Percentiles rank a stretch among this genome's conserved stretches.
Evolutionary conservation across 352 stramenopile species (phyloP).

Genomic region (Globisporangium irregulare): DNA sequence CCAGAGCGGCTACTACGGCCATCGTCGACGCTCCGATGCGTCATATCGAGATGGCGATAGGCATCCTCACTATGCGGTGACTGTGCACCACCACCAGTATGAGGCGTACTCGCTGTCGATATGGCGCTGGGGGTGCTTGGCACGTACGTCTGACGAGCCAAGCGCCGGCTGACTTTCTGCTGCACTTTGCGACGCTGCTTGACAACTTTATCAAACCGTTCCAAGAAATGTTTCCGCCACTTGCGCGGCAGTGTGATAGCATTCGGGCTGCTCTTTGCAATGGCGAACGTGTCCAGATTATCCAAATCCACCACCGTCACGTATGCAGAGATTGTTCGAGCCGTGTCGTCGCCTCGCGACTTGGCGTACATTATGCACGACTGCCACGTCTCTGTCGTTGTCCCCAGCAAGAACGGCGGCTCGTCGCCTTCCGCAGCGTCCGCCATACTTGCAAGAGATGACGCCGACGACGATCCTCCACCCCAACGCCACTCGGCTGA

Average conservation of each 20-base stretch:
- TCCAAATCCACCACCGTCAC: slow-evolving; percentile 76
- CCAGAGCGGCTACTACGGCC: slow-evolving; percentile 34
- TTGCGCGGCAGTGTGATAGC: slow-evolving; percentile 67
- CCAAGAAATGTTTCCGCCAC: slow-evolving; percentile 71
- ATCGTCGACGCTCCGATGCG: slow-evolving; percentile 43
- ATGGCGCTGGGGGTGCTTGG: slow-evolving; percentile 32
- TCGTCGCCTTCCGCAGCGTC: slow-evolving; percentile 26
- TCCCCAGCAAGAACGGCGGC: slow-evolving; percentile 63
- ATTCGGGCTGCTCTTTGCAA: slow-evolving; percentile 55
- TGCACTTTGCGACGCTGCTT: slow-evolving; percentile 63
- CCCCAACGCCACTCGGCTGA: slow-evolving; percentile 69
- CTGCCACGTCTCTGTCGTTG: slow-evolving; percentile 68
- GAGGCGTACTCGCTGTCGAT: slow-evolving; percentile 25
- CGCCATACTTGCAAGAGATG: slow-evolving; percentile 4
- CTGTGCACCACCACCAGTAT: slow-evolving; percentile 18
- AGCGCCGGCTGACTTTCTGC: slow-evolving; percentile 38
- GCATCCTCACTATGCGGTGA: slow-evolving; percentile 26
- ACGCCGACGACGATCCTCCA: slow-evolving; percentile 21
- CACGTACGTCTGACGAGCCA: slow-evolving; percentile 18
- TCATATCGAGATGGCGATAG: slow-evolving; percentile 27
- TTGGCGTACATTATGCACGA: slow-evolving; percentile 48
- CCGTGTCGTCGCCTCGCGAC: slow-evolving; percentile 42
- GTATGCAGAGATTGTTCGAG: slow-evolving; percentile 44
- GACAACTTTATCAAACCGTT: slow-evolving; percentile 65
- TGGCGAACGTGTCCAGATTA: slow-evolving; percentile 40